Base-by-base conservation (phyloP, 1,139 yeast genomes). In the Nadsonia starkeyi-henricii region DNA sequence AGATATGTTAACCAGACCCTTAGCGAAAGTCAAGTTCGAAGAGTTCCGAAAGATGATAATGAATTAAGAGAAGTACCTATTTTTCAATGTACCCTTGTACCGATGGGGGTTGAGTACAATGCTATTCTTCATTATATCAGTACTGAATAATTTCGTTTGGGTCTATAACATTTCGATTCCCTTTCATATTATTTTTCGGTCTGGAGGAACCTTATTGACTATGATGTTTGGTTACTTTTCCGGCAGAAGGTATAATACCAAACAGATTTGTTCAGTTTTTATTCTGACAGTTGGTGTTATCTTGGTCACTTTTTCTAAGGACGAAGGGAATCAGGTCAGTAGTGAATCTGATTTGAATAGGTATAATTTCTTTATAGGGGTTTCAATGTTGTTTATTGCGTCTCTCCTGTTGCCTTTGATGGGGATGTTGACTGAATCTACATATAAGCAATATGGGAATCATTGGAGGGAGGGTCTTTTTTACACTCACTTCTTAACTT, bases 381-480 rank as follows among this genome's bases (percentile, higher is more conserved):
- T 79, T 17, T 51, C 58, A 1, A 57, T 78, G 4, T 60, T 79
- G 18, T 50, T 70, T 1, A 42, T 71, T 1, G 73, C 81, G 1
- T 73, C 80, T 7, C 58, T 77, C 2, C 55, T 78, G 20, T 69
- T 75, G 17, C 73, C 84, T 0, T 57, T 78, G 19, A 69, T 76
- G 66, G 81, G 84, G 1, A 67, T 80, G 17, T 71, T 73, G 54
- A 71, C 73, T 42, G 86, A 81, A 57, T 60, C 62, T 46, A 70
- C 78, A 1, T 76, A 69, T 57, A 62, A 61, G 20, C 56, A 55
- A 39, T 75, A 78, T 58, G 84, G 83, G 2, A 69, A 70, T 50
- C 74, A 73, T 47, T 81, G 89, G 89, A 66, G 73, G 50, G 88
- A 81, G 55, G 71, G 75, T 33, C 62, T 82, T 41, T 81, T 82